Evolutionary conservation across 352 stramenopile species (phyloP), one percentile per base, ranked within the genome.

Genomic region (Phytophthora hibernalis): DNA sequence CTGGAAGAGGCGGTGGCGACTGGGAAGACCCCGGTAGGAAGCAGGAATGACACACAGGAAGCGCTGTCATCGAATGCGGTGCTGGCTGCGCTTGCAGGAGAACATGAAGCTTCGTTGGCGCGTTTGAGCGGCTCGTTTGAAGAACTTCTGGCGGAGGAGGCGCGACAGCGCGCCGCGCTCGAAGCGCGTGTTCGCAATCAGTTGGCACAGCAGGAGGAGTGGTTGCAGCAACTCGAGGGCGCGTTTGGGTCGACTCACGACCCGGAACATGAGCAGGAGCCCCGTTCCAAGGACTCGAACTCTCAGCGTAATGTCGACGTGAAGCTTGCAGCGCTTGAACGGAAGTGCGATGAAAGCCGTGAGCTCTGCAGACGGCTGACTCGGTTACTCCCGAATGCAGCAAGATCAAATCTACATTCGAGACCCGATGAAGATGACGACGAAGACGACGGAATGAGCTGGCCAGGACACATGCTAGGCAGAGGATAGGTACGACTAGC

Each of bases 181-280:
- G 86, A 95, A 62, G 72, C 68, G 20, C 82, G 81, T n/a, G 65
- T 93, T n/a, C 69, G 80, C 6, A 70, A 58, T 3, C 82, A 87
- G 13, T 73, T 91, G 5, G 70, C 71, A 3, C 81, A 92, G 31
- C 83, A 92, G 18, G 86, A 92, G 44, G 84, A 95, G 60, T 93
- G 86, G 86, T 55, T 95, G 9, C 86, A 91, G 55, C 86, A 94
- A 57, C 73, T 94, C 3, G 85, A 94, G 64, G 80, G 81, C 28
- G 83, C 85, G 6, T 86, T 89, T 55, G 76, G 77, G 3, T 85
- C 77, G 28, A 75, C 74, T 61, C 76, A 91, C 42, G 78, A 85
- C 54, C 61, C 70, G 16, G 53, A 74, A 18, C 64, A 65, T 13
- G 57, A 70, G 16, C 65, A 66, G 28, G 56, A 75, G 5, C 33